phyloP scores from a whole-genome alignment of 257 asterid species.

The Hygrophila difformis region DNA sequence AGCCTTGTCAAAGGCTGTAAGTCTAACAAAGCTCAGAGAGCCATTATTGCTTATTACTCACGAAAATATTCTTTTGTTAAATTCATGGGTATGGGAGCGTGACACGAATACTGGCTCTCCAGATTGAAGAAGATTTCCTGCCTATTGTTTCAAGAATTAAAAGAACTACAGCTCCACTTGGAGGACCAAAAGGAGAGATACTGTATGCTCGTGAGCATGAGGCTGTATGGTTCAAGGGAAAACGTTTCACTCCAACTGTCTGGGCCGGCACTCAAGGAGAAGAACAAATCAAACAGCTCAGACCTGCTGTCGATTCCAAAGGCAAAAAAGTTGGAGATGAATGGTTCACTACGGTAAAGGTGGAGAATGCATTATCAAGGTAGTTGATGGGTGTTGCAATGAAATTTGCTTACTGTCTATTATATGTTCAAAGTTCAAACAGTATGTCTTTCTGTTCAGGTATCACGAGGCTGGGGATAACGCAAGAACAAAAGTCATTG shows the following conservation, averaged over 20 bases:
- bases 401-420: slow-evolving; percentile 6
- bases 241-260: slow-evolving; percentile 65
- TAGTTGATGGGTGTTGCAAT: slow-evolving; percentile 14
- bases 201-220: slow-evolving; percentile 83
- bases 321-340: slow-evolving; percentile 96
- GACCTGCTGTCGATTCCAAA: slow-evolving; percentile 84
- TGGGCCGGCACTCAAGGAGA: slow-evolving; percentile 79
- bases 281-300: slow-evolving; percentile 76
- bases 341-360: slow-evolving; percentile 86
- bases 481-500: slow-evolving; percentile 72
- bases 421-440: neutral
- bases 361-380: slow-evolving; percentile 76
- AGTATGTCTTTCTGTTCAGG: slow-evolving; percentile 39
- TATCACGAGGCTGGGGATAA: slow-evolving; percentile 70
- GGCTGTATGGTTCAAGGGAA: slow-evolving; percentile 95
- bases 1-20: slow-evolving; percentile 70
- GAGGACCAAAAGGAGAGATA: slow-evolving; percentile 94
- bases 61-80: too few relatives aligned
- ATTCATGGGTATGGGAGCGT: too few relatives aligned
- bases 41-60: neutral
- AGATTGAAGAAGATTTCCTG: slow-evolving; percentile 76
- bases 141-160: slow-evolving; percentile 78
- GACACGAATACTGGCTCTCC: slow-evolving; percentile 17
- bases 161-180: slow-evolving; percentile 67
- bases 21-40: slow-evolving; percentile 19